Evolutionary conservation across 768 basidiomycete genomes (phyloP), one percentile per base, ranked within the genome.

Genomic region (Trametes cubensis): DNA sequence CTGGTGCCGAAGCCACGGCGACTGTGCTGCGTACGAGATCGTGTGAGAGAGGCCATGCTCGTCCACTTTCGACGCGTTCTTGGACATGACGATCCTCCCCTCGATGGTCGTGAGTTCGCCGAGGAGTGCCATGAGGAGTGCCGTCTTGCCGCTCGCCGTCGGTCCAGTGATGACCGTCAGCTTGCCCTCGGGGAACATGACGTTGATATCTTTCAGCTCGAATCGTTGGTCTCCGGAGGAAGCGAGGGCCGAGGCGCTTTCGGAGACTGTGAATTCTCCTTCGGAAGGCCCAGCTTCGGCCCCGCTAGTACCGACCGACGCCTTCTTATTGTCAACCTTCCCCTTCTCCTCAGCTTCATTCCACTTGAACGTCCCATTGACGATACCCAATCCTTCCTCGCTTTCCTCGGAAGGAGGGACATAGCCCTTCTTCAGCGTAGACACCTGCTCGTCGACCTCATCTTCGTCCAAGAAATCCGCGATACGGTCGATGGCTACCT

Each of bases 131-230:
- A 88, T 83, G 55, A 94, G 78, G 2, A 93, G 73, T 0, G 92
- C 90, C 0, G 88, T 90, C 76, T 95, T 95, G 0, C 92, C 92
- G 42, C 85, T 85, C 5, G 90, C 92, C 6, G 91, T 93, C 0
- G 91, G 89, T 0, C 89, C 89, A 21, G 87, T 88, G 55, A 94
- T 78, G 10, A 94, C 75, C 0, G 88, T 85, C 17, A 95, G 74
- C 71, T 85, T 71, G 10, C 88, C 85, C 34, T 87, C 81, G 0
- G 93, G 92, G 76, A 95, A 94, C 48, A 77, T 70, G 30, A 95
- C 76, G 30, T 79, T 78, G 39, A 94, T 77, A 70, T 94, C 87
- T 55, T 73, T 74, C 39, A 95, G 75, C 71, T 89, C 86, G 68
- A 93, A 94, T 15, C 77, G 75, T 41, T 80, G 78, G 42, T 86